phyloP scores from a whole-genome alignment of 129 eudicot species.

The Flaveria trinervia region DNA sequence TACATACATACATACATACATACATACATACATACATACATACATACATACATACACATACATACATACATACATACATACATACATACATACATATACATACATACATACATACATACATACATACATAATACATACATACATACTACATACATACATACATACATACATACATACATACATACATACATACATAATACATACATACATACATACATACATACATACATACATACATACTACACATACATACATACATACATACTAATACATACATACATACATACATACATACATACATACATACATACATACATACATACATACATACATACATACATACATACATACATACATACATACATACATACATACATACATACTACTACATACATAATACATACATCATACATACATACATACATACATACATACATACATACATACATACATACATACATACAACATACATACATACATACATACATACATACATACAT shows the following conservation, averaged over 20 bases:
- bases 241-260: background rate
- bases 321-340: background rate
- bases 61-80: background rate
- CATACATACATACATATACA: background rate
- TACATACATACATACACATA: background rate
- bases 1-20: slow-evolving; percentile 1
- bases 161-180: background rate
- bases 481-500: background rate
- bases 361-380: background rate
- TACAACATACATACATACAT: background rate
- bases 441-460: background rate
- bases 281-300: background rate
- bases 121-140: too few species aligned
- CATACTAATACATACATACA: background rate
- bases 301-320: background rate
- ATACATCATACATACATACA: background rate
- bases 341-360: background rate
- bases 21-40: background rate
- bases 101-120: background rate
- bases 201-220: background rate
- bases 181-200: background rate
- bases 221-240: background rate
- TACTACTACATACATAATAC: too few species aligned
- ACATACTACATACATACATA: background rate
- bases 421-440: background rate